Conservation (phyloP, 768 basidiomycete genomes). For the Dioszegia aurantiaca region DNA sequence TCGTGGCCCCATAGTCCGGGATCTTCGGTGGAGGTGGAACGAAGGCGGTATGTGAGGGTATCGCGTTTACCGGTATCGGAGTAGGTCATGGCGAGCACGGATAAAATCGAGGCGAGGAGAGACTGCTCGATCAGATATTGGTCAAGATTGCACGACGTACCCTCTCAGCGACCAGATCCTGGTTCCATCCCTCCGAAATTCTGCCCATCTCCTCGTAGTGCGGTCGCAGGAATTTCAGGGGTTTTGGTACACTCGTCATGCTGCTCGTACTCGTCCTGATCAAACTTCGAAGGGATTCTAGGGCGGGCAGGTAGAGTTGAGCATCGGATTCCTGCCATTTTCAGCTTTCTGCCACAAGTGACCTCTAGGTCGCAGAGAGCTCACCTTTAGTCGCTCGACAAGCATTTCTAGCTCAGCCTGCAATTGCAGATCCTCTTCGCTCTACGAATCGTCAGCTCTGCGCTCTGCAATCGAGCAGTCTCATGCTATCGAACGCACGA, state of each 20-base stretch:
- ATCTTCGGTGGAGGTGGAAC: conserved; percentile 65
- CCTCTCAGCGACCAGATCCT: conserved; percentile 60
- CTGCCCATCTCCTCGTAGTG: conserved; percentile 86
- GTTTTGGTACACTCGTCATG: conserved; percentile 99
- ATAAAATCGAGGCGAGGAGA: conserved; percentile 93
- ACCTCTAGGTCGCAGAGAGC: conserved; percentile 31
- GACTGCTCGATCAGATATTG: conserved; percentile 57
- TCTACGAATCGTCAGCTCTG: conserved; percentile 56
- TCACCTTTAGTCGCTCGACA: conserved; percentile 83
- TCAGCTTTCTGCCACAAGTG: conserved; percentile 5
- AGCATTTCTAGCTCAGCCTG: conserved; percentile 96
- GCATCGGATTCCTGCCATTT: conserved; percentile 76
- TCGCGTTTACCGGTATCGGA: conserved; percentile 96
- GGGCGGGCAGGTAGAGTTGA: conserved; percentile 76
- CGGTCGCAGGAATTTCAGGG: conserved; percentile 93
- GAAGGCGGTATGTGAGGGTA: conserved; percentile 86
- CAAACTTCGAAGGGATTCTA: conserved; percentile 87
- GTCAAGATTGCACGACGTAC: conserved; percentile 25
- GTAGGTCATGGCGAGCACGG: conserved; percentile 98
- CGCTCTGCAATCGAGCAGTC: not conserved
- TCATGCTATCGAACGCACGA: conserved; percentile 60
- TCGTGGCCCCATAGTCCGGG: conserved; percentile 99
- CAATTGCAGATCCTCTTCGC: conserved; percentile 87
- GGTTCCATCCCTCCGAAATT: conserved; percentile 67
- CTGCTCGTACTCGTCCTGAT: conserved; percentile 96